Percentiles rank a stretch among this genome's conserved stretches.
Conservation (phyloP, 208 protist genomes). For the Wallacemonas sp. region DNA sequence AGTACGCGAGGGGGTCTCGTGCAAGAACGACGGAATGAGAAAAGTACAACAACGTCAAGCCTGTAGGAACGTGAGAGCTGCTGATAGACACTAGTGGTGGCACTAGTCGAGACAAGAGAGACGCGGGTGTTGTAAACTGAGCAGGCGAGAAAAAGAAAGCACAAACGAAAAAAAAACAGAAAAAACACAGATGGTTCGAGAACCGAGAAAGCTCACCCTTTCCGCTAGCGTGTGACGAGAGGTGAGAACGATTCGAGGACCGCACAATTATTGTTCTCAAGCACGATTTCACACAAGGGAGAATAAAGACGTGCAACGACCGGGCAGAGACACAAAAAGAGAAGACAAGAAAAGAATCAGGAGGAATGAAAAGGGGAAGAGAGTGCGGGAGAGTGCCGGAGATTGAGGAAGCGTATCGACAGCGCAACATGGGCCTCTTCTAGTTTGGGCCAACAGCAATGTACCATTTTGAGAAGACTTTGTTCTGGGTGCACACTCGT, state of each 20-base stretch:
- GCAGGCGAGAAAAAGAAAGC: neutral
- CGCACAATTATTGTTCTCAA: neutral
- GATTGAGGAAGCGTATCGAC: no score
- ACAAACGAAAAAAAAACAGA: neutral
- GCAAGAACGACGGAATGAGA: no score
- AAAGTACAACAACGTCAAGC: no score
- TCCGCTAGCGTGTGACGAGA: neutral
- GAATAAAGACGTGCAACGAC: neutral
- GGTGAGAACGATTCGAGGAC: neutral
- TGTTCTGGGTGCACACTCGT: no score
- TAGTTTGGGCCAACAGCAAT: no score
- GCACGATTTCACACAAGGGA: no score
- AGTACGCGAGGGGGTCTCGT: no score
- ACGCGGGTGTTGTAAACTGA: neutral
- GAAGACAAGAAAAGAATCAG: neutral
- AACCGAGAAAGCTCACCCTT: neutral
- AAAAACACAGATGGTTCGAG: neutral
- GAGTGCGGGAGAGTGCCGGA: no score
- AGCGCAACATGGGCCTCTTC: no score
- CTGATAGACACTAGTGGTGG: neutral
- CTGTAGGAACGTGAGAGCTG: no score
- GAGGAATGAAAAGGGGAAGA: neutral
- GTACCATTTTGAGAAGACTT: no score
- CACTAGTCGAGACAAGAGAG: neutral
- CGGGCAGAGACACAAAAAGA: constrained; percentile 15